Evolutionary conservation across 164 flowering plant species (phyloP).

Genomic region (Amborella trichopoda): DNA sequence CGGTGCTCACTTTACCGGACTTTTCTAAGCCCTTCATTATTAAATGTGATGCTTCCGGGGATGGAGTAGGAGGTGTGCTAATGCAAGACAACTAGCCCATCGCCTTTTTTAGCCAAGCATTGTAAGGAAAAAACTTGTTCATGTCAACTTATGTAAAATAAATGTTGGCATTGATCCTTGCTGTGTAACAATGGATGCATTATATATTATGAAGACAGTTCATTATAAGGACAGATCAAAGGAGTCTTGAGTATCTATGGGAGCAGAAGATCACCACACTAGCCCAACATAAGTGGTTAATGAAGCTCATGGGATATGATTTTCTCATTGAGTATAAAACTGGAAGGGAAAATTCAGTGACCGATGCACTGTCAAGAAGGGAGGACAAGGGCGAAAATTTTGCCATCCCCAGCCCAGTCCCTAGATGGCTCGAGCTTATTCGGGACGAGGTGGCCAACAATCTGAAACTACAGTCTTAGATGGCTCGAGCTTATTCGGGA

Average conservation of each 20-base stretch:
- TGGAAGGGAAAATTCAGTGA: background rate
- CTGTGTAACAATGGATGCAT: background rate
- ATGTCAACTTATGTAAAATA: slow-evolving; percentile 18
- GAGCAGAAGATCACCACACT: background rate
- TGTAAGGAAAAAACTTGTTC: background rate
- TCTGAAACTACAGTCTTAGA: too few relatives aligned
- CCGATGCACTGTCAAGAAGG: background rate
- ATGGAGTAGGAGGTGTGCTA: background rate
- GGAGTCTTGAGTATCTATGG: background rate
- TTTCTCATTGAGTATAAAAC: background rate
- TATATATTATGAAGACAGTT: background rate
- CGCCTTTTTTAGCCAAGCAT: background rate
- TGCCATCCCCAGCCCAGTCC: too few relatives aligned
- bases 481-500: too few relatives aligned
- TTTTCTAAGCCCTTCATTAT: background rate
- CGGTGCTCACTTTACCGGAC: background rate
- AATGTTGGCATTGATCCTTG: background rate
- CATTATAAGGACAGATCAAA: background rate
- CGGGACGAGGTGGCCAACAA: too few relatives aligned
- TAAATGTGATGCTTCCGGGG: background rate
- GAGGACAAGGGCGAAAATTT: too few relatives aligned
- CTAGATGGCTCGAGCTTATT: too few relatives aligned
- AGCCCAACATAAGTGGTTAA: background rate
- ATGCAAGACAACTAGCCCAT: background rate
- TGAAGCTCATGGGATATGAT: slow-evolving; percentile 3